Evolutionary conservation across 345 rosid genomes (phyloP), one percentile per base, ranked within the genome.

Genomic region (Mercurialis annua): DNA sequence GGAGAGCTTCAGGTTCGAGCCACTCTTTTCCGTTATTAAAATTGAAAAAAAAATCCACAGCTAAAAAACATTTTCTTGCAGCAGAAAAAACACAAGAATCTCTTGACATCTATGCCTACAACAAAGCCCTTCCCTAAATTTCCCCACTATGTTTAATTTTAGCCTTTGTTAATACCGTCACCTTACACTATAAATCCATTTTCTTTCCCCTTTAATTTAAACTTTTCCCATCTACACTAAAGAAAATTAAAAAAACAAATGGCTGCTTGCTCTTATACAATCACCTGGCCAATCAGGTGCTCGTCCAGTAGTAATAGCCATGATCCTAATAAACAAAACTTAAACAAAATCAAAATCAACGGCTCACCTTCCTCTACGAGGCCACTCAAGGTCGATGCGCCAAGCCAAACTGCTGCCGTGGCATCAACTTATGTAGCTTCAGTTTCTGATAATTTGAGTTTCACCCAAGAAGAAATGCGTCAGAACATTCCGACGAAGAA

Each of bases 401-500:
- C 27, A 4, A 36, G 60, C 63, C 74, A 71, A 55, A 73, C 57
- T 21, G 72, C 78, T 0, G 77, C 71, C 11, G 77, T 52, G 21
- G 73, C 79, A 11, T 34, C 74, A 6, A 57, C 76, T 18, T 66
- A 73, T 4, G 30, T 68, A 44, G 57, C 72, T 51, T 62, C 74
- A 5, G 61, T 65, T 42, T 26, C 71, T 14, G 72, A 66, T 55
- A 83, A 81, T 36, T 1, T 59, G 70, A 59, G 18, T 49, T 38
- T 67, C 59, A 29, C 66, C 20, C 38, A 77, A 61, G 77, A 80
- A 71, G 68, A 54, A 56, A 47, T 67, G 54, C 75, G 90, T 2
- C 93, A 82, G 58, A 85, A 79, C 50, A 85, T 85, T 40, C 88
- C 90, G 0, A 85, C 81, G 18, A 58, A 78, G 78, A 88, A 84